A percentile compares a stretch with the other conserved stretches of the same genome.
phyloP scores from a whole-genome alignment of 2,329 filamentous ascomycete species.

The Colletotrichum chlorophyti region DNA sequence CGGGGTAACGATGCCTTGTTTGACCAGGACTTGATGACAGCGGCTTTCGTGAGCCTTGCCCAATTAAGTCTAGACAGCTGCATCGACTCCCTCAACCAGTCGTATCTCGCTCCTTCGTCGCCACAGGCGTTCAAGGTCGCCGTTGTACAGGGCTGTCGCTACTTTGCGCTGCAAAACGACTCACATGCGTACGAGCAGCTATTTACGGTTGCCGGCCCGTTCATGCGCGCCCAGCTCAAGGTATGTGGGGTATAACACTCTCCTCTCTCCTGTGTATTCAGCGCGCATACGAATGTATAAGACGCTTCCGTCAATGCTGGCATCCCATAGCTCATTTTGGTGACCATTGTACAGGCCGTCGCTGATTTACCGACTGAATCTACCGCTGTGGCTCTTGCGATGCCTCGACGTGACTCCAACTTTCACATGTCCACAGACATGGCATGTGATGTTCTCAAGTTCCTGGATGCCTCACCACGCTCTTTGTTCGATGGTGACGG shows the following conservation, averaged over 20 bases:
- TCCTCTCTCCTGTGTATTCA: background rate
- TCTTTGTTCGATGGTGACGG: constrained; percentile 50
- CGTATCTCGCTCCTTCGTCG: constrained; percentile 62
- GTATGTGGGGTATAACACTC: constrained; percentile 41
- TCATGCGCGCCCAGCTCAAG: constrained; percentile 63
- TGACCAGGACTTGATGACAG: constrained; percentile 70
- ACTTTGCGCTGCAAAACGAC: constrained; percentile 63
- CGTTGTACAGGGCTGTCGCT: constrained; percentile 66
- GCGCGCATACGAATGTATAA: no score
- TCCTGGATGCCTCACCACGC: constrained; percentile 58
- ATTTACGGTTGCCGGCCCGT: constrained; percentile 61
- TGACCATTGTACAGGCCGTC: constrained; percentile 41
- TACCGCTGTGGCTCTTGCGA: constrained; percentile 38
- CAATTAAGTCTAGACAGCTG: constrained; percentile 67
- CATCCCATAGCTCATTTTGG: background rate
- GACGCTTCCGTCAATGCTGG: background rate
- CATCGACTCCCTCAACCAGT: constrained; percentile 61
- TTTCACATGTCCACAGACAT: constrained; percentile 46
- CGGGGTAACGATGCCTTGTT: constrained; percentile 59
- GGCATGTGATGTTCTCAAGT: constrained; percentile 61
- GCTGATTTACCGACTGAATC: constrained; percentile 45
- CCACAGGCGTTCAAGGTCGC: constrained; percentile 68
- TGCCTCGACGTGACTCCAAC: constrained; percentile 47
- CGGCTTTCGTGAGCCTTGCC: constrained; percentile 69
- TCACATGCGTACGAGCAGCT: constrained; percentile 59